Base-by-base conservation (phyloP, 2,329 filamentous ascomycete genomes). In the Talaromyces sp. region DNA sequence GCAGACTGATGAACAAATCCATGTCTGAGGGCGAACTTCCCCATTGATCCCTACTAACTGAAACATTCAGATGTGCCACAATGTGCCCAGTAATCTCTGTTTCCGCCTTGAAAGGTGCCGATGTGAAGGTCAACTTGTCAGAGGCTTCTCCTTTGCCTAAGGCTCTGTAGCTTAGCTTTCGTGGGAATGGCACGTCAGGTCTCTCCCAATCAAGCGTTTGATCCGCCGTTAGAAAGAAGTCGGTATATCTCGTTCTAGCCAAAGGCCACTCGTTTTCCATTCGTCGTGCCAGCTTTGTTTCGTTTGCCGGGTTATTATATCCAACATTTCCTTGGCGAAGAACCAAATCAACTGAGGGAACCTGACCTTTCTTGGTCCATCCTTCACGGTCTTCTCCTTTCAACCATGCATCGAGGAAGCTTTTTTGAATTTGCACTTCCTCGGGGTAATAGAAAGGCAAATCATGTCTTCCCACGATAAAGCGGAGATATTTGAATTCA, bases 361-460 rank as follows among this genome's bases (percentile, higher is more conserved):
- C 68, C 49, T 82, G 82, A n/a, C 85, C 82, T 13, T 17, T 46
- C 4, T n/a, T n/a, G n/a, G 54, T 52, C 65, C 60, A 67, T 19
- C 67, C 67, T 9, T 76, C 74, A 0, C 74, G 71, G 59, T 89
- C 86, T 0, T 88, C 76, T 1, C 76, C 82, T 59, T 87, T 88
- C 27, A 89, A 77, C 61, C 89, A 90, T 0, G 86, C 86, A 55
- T 88, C 84, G 0, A 89, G 71, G 65, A 90, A 89, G 57, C 80
- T 82, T 41, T 75, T 77, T 62, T 89, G 86, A 0, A 89, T 60
- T 55, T 86, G 82, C 0, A 87, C 85, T 56, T 88, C 83, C 39
- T 88, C 82, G 1, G 80, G 68, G 62, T 88, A 87, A 70, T 88
- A 89, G 65, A 89, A 88, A 0, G 86, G 86, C 2, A 89, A 74